phyloP scores from a whole-genome alignment of 495 filamentous ascomycete species.

The Penicillium chermesinum region DNA sequence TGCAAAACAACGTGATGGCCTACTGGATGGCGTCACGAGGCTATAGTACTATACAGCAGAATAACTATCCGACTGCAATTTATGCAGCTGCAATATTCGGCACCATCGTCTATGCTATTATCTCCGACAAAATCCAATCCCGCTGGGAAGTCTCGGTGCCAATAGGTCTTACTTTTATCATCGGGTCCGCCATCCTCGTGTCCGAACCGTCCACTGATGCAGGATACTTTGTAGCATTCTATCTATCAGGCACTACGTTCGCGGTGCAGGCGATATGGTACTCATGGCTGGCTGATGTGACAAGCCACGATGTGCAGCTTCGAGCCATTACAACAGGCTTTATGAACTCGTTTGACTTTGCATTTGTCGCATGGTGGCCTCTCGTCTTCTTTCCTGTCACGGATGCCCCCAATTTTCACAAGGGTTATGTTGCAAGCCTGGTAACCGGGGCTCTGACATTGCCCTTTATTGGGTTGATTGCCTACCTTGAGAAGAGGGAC shows the following conservation, averaged over 20 bases:
- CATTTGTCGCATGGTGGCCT: conserved; percentile 36
- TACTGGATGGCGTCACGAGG: conserved; percentile 33
- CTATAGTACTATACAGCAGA: conserved; percentile 30
- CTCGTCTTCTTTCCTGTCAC: conserved; percentile 33
- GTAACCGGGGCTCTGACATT: conserved; percentile 28
- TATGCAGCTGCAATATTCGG: conserved; percentile 31
- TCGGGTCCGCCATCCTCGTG: conserved; percentile 30
- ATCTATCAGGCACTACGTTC: conserved; percentile 31
- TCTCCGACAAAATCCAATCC: conserved; percentile 31
- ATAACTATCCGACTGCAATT: conserved; percentile 31
- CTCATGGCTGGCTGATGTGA: conserved; percentile 34
- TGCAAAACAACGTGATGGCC: conserved; percentile 34
- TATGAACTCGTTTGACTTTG: conserved; percentile 38
- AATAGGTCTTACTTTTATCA: conserved; percentile 29
- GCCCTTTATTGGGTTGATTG: conserved; percentile 26
- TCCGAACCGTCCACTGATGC: conserved; percentile 17
- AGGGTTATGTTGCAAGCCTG: conserved; percentile 32
- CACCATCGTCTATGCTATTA: conserved; percentile 27
- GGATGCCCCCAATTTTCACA: conserved; percentile 29
- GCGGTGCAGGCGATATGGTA: conserved; percentile 37
- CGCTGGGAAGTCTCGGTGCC: conserved; percentile 33
- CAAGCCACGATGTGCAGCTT: conserved; percentile 28
- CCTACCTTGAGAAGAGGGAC: conserved; percentile 27
- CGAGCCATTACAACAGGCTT: conserved; percentile 33
- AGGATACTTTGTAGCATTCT: conserved; percentile 31